Evolutionary conservation across 2,329 filamentous ascomycete species (phyloP), one percentile per base, ranked within the genome.

Genomic region (Arachnopeziza araneosa): DNA sequence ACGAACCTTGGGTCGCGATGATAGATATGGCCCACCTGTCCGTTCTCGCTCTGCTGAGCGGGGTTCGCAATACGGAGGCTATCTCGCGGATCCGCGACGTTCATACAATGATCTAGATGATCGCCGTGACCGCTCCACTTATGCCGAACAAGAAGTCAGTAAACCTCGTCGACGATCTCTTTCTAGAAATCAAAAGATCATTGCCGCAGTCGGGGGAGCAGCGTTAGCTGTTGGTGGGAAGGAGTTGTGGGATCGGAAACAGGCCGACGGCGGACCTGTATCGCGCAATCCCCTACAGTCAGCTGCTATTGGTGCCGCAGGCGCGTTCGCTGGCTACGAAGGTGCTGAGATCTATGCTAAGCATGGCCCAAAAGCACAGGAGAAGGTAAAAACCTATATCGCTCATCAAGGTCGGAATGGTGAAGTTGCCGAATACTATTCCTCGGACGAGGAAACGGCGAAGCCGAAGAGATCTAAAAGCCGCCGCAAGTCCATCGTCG

Each of bases 31-130:
- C 63, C 58, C 70, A 74, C 58, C 82, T 83, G 70, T 81, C 66
- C 83, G 87, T 60, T 79, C 87, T 67, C 82, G 86, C 68, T 90
- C 88, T 7, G 82, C 82, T 59, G 86, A 87, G 59, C 79, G 81
- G 52, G 76, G 78, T 62, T 79, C 84, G 69, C 82, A 86, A 71
- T 82, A 86, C 60, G 83, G 85, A 70, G 80, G 84, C 64, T 80
- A 86, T 65, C 82, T 84, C 64, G 71, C 74, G 62, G 77, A 80
- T 64, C 77, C 78, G 63, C 75, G 76, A 63, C 70, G 78, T 67
- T 76, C 79, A 60, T 75, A 77, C 62, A 77, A 78, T 63, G 76
- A 79, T 66, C 73, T 77, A 60, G 76, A 81, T 49, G 66, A 70
- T 23, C 73, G 74, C 19, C 78, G 80, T 58, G 78, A 79, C 64